These are phyloP conservation scores for Paracoccidioides brasiliensis DNA, from an alignment of 2,329 filamentous ascomycete species.

Conservation along the genomic window DNA sequence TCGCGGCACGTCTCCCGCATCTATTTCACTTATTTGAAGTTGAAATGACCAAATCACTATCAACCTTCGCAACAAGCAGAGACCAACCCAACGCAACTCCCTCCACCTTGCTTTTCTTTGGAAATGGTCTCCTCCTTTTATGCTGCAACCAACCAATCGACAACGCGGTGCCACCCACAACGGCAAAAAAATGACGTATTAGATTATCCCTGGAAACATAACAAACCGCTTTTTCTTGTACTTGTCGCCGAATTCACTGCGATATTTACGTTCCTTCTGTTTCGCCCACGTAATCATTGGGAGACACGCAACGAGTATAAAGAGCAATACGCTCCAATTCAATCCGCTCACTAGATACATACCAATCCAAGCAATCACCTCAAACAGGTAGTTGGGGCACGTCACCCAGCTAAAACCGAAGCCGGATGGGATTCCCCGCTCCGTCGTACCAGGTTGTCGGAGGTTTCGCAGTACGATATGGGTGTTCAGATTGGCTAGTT, in stretches of 20 bases:
- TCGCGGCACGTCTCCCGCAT: no score
- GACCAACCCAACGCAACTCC: not conserved
- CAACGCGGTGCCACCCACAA: not conserved
- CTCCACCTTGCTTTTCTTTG: not conserved
- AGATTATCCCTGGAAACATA: slow-evolving; percentile 68
- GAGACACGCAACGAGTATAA: slow-evolving; percentile 55
- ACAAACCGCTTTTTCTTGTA: slow-evolving; percentile 90
- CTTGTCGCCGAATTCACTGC: slow-evolving; percentile 79
- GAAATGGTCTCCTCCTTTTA: not conserved
- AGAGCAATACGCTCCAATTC: slow-evolving; percentile 64
- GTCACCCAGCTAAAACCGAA: slow-evolving; percentile 79
- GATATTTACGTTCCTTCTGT: slow-evolving; percentile 84
- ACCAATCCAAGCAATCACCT: slow-evolving; percentile 74
- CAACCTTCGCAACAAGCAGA: not conserved
- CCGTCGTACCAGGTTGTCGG: slow-evolving; percentile 64
- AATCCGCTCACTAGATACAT: slow-evolving; percentile 62
- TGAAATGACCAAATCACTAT: not conserved
- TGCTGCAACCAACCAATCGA: not conserved
- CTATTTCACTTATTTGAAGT: no score
- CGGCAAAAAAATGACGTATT: slow-evolving; percentile 13
- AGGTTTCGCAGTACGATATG: slow-evolving; percentile 69
- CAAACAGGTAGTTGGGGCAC: slow-evolving; percentile 95
- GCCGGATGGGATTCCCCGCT: slow-evolving; percentile 75
- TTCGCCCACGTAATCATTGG: slow-evolving; percentile 82
- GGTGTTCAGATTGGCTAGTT: slow-evolving; percentile 66